Conservation (phyloP, 108 stramenopile genomes). For the Halocafeteria seosinensis region DNA sequence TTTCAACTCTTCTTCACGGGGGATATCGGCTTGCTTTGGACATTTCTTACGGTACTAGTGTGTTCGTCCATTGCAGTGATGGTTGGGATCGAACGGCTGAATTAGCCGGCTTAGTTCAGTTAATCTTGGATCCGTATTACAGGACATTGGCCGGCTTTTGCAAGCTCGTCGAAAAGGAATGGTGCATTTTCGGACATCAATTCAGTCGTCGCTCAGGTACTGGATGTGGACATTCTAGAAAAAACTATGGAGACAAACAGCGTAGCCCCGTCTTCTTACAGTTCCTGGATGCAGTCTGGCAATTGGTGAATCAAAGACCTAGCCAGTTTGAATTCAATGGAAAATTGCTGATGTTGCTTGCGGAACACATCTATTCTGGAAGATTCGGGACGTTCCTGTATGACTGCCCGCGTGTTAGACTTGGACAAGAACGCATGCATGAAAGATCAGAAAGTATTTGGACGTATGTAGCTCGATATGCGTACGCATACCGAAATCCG, state of each 20-base stretch:
- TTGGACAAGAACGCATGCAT: too few species aligned
- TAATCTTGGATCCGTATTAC: slow-evolving; percentile 39
- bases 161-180: slow-evolving; percentile 41
- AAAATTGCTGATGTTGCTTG: slow-evolving; percentile 28
- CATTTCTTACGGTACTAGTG: slow-evolving; percentile 12
- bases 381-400: slow-evolving; percentile 42
- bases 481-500: background rate
- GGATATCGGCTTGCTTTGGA: slow-evolving; percentile 11
- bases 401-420: too few species aligned
- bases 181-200: slow-evolving; percentile 41
- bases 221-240: background rate
- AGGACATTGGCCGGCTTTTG: slow-evolving; percentile 34
- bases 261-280: slow-evolving; percentile 33
- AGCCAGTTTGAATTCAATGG: slow-evolving; percentile 35
- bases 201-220: slow-evolving; percentile 17
- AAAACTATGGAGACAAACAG: slow-evolving; percentile 10
- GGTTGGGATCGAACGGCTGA: slow-evolving; percentile 50
- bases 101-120: slow-evolving; percentile 26
- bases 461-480: background rate
- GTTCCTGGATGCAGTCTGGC: slow-evolving; percentile 25
- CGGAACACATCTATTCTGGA: slow-evolving; percentile 24
- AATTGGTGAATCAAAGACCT: slow-evolving; percentile 22
- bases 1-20: slow-evolving; percentile 23
- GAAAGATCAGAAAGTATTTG: background rate
- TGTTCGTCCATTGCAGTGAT: slow-evolving; percentile 43